These are phyloP conservation scores for Meyerozyma carpophila DNA, from an alignment of 1,139 yeast genomes.

Conservation along the genomic window DNA sequence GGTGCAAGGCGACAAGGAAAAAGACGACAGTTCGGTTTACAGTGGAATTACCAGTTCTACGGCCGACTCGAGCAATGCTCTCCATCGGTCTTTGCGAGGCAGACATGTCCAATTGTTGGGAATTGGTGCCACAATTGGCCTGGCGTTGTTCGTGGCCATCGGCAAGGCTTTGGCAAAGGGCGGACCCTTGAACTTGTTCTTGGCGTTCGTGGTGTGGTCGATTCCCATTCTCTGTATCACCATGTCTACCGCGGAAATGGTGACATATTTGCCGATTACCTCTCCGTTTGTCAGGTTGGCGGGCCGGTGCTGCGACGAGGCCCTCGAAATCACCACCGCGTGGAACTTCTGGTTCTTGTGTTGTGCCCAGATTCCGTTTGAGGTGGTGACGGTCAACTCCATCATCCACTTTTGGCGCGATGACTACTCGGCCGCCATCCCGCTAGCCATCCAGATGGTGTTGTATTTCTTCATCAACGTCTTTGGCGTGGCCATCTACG, in stretches of 20 bases:
- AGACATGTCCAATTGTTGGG: slow-evolving; percentile 13
- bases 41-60: slow-evolving; percentile 6
- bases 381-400: slow-evolving; percentile 11
- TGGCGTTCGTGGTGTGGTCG: background rate
- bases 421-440: slow-evolving; percentile 3
- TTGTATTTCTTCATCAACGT: slow-evolving; percentile 3
- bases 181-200: slow-evolving; percentile 5
- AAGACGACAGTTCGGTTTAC: slow-evolving; percentile 6
- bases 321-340: slow-evolving; percentile 11
- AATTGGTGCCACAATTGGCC: slow-evolving; percentile 8
- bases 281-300: slow-evolving; percentile 13
- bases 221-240: slow-evolving; percentile 11
- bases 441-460: slow-evolving; percentile 1
- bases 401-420: slow-evolving; percentile 9
- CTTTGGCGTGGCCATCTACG: slow-evolving; percentile 3
- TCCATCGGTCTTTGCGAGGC: slow-evolving; percentile 9
- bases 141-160: slow-evolving; percentile 11
- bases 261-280: slow-evolving; percentile 11
- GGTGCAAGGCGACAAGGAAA: slow-evolving; percentile 3
- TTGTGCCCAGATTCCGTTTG: slow-evolving; percentile 14
- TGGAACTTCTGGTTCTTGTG: slow-evolving; percentile 16
- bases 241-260: slow-evolving; percentile 12
- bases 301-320: slow-evolving; percentile 12
- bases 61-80: slow-evolving; percentile 3
- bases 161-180: slow-evolving; percentile 8